These are phyloP conservation scores for Boeremia lycopersici DNA, from an alignment of 2,329 filamentous ascomycete species.

Conservation along the genomic window DNA sequence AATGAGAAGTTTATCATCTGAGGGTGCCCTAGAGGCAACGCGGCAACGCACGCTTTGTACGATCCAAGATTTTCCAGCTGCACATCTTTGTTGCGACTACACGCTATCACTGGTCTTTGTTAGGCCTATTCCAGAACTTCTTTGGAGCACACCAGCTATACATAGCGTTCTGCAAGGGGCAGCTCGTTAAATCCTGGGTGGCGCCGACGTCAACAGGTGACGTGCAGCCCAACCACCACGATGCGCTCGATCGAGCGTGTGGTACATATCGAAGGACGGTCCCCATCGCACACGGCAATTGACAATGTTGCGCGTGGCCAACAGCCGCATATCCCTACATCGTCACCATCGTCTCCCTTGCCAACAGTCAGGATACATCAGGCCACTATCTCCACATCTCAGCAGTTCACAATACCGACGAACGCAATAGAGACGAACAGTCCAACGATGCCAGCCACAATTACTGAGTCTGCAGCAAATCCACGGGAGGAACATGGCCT, in stretches of 20 bases:
- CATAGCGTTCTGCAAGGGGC: slow-evolving; percentile 9
- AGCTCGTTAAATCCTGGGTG: slow-evolving; percentile 10
- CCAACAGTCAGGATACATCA: slow-evolving; percentile 14
- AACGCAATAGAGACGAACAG: background rate
- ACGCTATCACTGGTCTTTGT: slow-evolving; percentile 1
- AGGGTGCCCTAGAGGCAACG: background rate
- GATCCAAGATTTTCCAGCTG: background rate
- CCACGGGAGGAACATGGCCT: slow-evolving; percentile 9
- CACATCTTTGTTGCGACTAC: background rate
- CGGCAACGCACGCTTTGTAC: background rate
- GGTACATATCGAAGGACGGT: slow-evolving; percentile 15
- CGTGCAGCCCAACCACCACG: slow-evolving; percentile 1
- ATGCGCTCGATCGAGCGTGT: slow-evolving; percentile 2
- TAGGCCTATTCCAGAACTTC: background rate
- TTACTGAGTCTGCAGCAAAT: background rate
- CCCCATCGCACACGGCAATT: slow-evolving; percentile 3
- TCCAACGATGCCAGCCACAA: slow-evolving; percentile 1
- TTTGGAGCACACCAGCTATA: slow-evolving; percentile 2
- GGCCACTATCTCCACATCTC: slow-evolving; percentile 10
- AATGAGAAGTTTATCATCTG: background rate
- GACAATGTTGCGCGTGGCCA: slow-evolving; percentile 1
- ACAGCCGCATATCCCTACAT: background rate
- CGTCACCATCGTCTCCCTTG: slow-evolving; percentile 6
- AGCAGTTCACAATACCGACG: slow-evolving; percentile 7
- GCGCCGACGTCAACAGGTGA: slow-evolving; percentile 9